These are phyloP conservation scores for Plectosphaerella plurivora DNA, from an alignment of 2,329 filamentous ascomycete species.

Conservation along the genomic window DNA sequence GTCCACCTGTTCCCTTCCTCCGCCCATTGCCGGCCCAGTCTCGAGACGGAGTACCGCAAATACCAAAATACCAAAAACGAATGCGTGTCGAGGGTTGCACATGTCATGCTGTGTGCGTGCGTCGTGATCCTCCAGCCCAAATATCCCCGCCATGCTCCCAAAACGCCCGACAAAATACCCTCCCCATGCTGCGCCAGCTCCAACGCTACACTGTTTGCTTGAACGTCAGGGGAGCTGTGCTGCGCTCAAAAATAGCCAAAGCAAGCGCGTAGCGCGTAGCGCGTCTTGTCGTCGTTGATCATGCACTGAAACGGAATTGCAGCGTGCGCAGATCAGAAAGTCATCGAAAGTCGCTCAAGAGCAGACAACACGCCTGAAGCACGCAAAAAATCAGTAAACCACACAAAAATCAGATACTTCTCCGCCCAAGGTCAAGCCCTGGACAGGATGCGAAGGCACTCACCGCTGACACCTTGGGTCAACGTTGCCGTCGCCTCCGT, in stretches of 20 bases:
- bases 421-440: neutral
- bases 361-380: slow-evolving; percentile 1
- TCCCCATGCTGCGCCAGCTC: no score
- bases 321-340: neutral
- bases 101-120: neutral
- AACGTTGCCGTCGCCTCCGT: slow-evolving; percentile 82
- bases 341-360: neutral
- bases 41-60: neutral
- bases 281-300: neutral
- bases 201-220: no score
- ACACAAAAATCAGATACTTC: neutral
- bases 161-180: neutral
- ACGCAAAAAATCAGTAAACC: neutral
- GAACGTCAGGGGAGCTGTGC: no score
- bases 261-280: no score
- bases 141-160: neutral
- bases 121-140: neutral
- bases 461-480: slow-evolving; percentile 88
- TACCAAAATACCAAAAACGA: neutral
- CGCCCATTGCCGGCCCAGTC: no score
- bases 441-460: slow-evolving; percentile 24
- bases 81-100: neutral
- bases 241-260: no score
- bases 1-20: no score
- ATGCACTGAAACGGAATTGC: neutral